Percentiles rank a stretch among this genome's conserved stretches.
Evolutionary conservation across 1,284 basidiomycete genomes (phyloP).

Genomic region (Ustilago nuda): DNA sequence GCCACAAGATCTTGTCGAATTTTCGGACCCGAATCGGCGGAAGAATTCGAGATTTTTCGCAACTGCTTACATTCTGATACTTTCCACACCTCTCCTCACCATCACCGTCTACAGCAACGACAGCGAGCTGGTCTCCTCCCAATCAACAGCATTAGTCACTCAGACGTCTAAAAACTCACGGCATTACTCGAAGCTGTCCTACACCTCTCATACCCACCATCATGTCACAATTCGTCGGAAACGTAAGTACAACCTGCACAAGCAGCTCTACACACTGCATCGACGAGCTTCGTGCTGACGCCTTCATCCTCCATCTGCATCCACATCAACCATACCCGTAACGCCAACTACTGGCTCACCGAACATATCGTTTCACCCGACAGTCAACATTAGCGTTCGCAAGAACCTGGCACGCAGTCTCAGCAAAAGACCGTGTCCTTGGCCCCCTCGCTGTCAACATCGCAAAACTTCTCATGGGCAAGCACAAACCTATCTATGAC

Average conservation of each 20-base stretch:
- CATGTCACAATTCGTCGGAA: constrained; percentile 55
- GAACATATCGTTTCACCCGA: background rate
- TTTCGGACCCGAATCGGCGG: constrained; percentile 30
- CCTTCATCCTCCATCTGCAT: background rate
- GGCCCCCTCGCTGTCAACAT: constrained; percentile 94
- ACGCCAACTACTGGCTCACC: too few relatives aligned
- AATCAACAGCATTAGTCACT: background rate
- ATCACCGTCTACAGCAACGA: constrained; percentile 10
- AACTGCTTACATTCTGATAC: constrained; percentile 7
- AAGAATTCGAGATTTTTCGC: constrained; percentile 39
- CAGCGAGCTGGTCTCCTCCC: background rate
- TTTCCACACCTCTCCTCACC: constrained; percentile 4
- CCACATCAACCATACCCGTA: background rate
- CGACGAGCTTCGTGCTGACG: background rate
- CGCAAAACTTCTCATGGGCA: constrained; percentile 96
- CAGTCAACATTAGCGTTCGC: constrained; percentile 94
- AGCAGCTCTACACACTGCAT: background rate
- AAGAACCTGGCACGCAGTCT: constrained; percentile 94
- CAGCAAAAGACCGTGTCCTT: constrained; percentile 87
- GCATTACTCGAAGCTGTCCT: background rate
- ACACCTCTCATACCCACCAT: background rate
- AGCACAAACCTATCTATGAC: constrained; percentile 98
- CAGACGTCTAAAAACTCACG: background rate
- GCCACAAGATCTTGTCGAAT: background rate
- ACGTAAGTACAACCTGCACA: constrained; percentile 25